Conservation (phyloP, 306 rosid genomes). For the Vicia villosa region DNA sequence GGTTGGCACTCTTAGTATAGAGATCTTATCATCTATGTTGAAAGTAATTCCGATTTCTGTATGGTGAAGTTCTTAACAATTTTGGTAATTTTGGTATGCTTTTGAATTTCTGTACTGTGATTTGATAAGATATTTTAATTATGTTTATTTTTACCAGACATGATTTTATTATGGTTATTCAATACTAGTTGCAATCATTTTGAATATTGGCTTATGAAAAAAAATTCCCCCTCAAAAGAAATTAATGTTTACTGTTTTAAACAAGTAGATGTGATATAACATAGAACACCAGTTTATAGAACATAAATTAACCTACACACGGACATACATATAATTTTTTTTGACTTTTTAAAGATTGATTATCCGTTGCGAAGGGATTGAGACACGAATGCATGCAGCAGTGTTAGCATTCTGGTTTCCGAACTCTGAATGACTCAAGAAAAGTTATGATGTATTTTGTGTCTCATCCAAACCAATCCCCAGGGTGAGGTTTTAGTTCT, state of each 20-base stretch:
- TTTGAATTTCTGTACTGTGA: slow-evolving; percentile 3
- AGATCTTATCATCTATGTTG: not conserved
- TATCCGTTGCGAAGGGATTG: too few species aligned
- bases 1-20: not conserved
- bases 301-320: too few species aligned
- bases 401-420: too few species aligned
- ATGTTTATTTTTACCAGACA: not conserved
- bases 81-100: slow-evolving; percentile 35
- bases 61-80: slow-evolving; percentile 22
- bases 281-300: not conserved
- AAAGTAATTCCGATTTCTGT: slow-evolving; percentile 16
- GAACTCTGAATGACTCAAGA: too few species aligned
- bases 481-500: too few species aligned
- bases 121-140: not conserved
- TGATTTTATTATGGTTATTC: not conserved
- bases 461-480: too few species aligned
- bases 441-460: too few species aligned
- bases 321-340: too few species aligned
- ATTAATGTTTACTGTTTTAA: not conserved
- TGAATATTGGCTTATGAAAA: not conserved
- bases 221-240: not conserved
- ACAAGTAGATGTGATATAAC: not conserved
- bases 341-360: too few species aligned
- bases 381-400: too few species aligned
- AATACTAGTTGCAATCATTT: slow-evolving; percentile 7